Evolutionary conservation across 768 basidiomycete genomes (phyloP).

Genomic region (Pulveroboletus sp.): DNA sequence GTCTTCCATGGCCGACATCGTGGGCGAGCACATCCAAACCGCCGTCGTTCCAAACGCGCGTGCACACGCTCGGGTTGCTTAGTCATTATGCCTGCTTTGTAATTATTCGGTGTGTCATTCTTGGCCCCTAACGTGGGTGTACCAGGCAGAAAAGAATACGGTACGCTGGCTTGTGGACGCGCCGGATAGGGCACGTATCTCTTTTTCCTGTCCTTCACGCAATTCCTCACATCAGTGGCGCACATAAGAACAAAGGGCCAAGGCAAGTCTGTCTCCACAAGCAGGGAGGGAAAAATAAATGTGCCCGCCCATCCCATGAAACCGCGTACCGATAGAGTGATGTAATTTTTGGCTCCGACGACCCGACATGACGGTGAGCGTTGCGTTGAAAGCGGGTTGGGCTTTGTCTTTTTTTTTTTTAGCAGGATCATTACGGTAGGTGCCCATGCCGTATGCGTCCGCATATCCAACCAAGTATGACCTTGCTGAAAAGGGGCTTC

Average conservation of each 20-base stretch:
- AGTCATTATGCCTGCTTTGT: conserved; percentile 14
- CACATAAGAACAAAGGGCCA: background rate
- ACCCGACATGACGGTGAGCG: background rate
- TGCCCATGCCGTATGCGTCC: conserved; percentile 8
- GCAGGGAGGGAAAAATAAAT: background rate
- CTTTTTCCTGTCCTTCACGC: background rate
- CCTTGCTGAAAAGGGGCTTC: background rate
- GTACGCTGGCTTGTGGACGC: background rate
- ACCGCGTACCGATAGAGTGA: background rate
- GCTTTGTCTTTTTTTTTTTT: background rate
- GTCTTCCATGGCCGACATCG: conserved; percentile 32
- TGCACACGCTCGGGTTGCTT: conserved; percentile 9
- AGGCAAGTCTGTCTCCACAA: background rate
- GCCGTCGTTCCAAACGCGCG: too few species aligned
- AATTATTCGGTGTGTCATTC: conserved; percentile 11
- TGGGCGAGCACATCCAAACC: background rate
- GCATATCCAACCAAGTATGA: background rate
- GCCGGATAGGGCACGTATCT: background rate
- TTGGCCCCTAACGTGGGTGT: conserved; percentile 3
- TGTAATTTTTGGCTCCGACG: background rate
- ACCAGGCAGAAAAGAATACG: background rate
- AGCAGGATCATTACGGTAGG: conserved; percentile 3
- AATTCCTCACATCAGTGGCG: background rate
- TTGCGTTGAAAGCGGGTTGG: background rate
- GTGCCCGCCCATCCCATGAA: background rate